Percentiles rank a stretch among this genome's conserved stretches.
Evolutionary conservation across 2,329 filamentous ascomycete genomes (phyloP).

Genomic region (Ophiostoma quercus): DNA sequence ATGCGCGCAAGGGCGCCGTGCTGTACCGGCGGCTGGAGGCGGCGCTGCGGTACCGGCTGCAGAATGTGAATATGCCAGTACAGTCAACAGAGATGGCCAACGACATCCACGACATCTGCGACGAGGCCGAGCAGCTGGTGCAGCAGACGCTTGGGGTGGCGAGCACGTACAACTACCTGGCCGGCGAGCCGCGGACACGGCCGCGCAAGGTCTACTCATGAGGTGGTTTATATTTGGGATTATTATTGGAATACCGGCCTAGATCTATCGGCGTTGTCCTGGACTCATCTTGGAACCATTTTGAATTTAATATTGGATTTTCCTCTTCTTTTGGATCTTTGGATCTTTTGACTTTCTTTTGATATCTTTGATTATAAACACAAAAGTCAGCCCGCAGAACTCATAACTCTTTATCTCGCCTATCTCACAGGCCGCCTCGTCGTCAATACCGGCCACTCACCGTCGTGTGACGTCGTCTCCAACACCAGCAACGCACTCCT

Average conservation of each 20-base stretch:
- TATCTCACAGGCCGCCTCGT: not conserved
- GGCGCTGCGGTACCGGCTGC: conserved; percentile 14
- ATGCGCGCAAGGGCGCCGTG: conserved; percentile 15
- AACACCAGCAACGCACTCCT: not conserved
- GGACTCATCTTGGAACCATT: too few species aligned
- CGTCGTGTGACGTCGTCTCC: not conserved
- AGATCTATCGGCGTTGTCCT: too few species aligned
- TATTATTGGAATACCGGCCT: not conserved
- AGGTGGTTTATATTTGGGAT: not conserved
- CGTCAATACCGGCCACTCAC: not conserved
- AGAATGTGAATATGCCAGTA: conserved; percentile 4
- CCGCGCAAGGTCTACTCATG: conserved; percentile 1
- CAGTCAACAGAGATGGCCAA: not conserved
- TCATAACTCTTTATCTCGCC: not conserved
- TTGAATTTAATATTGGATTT: not conserved
- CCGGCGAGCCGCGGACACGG: conserved; percentile 19
- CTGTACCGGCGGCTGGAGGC: conserved; percentile 17
- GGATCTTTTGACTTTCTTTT: not conserved
- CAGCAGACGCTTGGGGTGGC: conserved; percentile 18
- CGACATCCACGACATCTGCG: conserved; percentile 23
- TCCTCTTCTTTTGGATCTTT: not conserved
- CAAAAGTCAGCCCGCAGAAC: not conserved
- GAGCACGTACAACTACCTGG: conserved; percentile 23
- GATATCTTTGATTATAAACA: not conserved
- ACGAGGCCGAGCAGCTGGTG: conserved; percentile 22